Evolutionary conservation across 1,139 yeast genomes (phyloP).

Genomic region (Magnusiomyces paraingens): DNA sequence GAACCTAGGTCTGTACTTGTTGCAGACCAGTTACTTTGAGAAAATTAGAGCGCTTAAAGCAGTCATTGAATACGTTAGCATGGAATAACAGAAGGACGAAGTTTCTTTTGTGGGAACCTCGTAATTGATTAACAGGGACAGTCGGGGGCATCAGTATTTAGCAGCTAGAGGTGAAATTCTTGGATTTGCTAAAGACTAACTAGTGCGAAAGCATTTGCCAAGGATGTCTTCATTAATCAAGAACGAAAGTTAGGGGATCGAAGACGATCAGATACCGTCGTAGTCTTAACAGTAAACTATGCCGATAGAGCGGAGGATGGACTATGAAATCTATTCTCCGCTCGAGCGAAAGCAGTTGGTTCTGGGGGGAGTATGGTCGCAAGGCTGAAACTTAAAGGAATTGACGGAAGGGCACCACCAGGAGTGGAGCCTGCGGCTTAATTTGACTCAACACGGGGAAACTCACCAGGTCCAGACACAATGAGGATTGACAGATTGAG

Average conservation of each 20-base stretch:
- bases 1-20: slow-evolving; percentile 21
- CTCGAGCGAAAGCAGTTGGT: slow-evolving; percentile 38
- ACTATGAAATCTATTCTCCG: slow-evolving; percentile 32
- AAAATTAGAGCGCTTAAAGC: slow-evolving; percentile 38
- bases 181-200: slow-evolving; percentile 36
- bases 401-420: slow-evolving; percentile 19
- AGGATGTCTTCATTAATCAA: slow-evolving; percentile 38
- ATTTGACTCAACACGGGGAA: too few species aligned
- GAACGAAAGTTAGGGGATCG: slow-evolving; percentile 37
- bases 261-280: slow-evolving; percentile 39
- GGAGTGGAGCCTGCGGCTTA: too few species aligned
- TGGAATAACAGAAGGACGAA: slow-evolving; percentile 37
- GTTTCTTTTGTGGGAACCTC: slow-evolving; percentile 38
- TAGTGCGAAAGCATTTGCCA: slow-evolving; percentile 39
- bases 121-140: slow-evolving; percentile 38
- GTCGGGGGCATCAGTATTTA: slow-evolving; percentile 39
- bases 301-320: slow-evolving; percentile 35
- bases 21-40: slow-evolving; percentile 29
- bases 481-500: too few species aligned
- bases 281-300: slow-evolving; percentile 34
- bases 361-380: slow-evolving; percentile 40
- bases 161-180: slow-evolving; percentile 39
- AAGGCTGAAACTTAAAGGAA: slow-evolving; percentile 14
- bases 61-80: slow-evolving; percentile 38
- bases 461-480: too few species aligned